Conservation (phyloP, 1,284 basidiomycete genomes). For the Rhodotorula mucilaginosa region DNA sequence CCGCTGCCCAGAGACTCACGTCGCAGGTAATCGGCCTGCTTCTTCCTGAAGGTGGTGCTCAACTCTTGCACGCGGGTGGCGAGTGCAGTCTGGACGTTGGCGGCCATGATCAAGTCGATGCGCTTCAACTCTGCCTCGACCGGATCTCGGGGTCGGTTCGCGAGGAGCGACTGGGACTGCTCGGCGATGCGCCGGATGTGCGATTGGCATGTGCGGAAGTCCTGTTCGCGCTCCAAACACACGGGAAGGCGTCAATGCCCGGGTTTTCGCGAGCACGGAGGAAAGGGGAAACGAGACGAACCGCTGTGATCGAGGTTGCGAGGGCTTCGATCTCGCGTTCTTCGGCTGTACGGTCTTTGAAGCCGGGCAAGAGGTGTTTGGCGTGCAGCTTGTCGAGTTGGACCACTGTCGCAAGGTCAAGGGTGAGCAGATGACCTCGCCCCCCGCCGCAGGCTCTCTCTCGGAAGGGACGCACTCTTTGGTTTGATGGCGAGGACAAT, state of each 20-base stretch:
- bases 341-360: constrained; percentile 87
- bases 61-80: constrained; percentile 92
- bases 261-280: neutral
- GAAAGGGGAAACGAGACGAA: constrained; percentile 48
- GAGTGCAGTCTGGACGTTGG: constrained; percentile 94
- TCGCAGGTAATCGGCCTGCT: constrained; percentile 91
- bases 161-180: constrained; percentile 22
- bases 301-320: constrained; percentile 83
- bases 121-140: constrained; percentile 42
- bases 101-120: constrained; percentile 64
- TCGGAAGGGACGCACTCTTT: constrained; percentile 65
- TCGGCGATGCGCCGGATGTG: constrained; percentile 30
- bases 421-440: neutral
- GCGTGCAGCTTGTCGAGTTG: constrained; percentile 89
- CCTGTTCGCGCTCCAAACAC: constrained; percentile 55
- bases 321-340: constrained; percentile 88
- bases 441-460: too few relatives aligned
- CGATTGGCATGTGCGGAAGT: constrained; percentile 63
- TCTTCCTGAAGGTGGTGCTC: constrained; percentile 90
- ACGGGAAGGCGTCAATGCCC: neutral
- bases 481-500: constrained; percentile 65
- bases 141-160: neutral
- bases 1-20: constrained; percentile 3
- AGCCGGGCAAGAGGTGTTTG: constrained; percentile 92
- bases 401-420: constrained; percentile 57